Percentiles rank a stretch among this genome's conserved stretches.
phyloP scores from a whole-genome alignment of 176 grass and related monocot species.

The Carex kokanica region DNA sequence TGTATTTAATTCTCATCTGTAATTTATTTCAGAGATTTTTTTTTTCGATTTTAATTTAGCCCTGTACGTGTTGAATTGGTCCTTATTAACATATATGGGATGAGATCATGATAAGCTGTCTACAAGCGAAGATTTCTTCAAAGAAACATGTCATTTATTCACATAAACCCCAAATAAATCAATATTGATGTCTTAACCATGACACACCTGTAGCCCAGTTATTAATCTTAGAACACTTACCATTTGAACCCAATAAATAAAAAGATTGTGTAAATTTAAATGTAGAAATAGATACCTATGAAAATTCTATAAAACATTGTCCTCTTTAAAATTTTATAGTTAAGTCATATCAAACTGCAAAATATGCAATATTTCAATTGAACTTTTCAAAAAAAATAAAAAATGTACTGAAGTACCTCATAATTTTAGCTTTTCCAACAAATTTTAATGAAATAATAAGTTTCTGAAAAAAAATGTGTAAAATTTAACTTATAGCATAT shows the following conservation, averaged over 20 bases:
- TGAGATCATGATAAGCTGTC: not conserved
- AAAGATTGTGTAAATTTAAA: no score
- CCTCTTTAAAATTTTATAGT: not conserved
- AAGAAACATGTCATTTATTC: not conserved
- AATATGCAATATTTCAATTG: not conserved
- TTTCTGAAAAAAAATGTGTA: not conserved
- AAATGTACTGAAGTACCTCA: not conserved
- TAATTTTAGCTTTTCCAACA: not conserved
- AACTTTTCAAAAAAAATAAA: not conserved
- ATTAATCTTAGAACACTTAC: not conserved
- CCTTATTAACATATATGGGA: not conserved
- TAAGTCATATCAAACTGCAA: not conserved
- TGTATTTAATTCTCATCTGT: not conserved
- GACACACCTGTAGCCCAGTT: not conserved
- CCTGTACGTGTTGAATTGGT: not conserved
- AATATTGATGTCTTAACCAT: not conserved
- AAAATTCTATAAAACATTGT: not conserved
- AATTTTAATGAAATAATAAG: not conserved
- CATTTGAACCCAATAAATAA: no score
- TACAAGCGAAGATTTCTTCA: not conserved
- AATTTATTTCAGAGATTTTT: not conserved
- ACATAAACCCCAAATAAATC: not conserved
- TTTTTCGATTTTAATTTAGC: not conserved
- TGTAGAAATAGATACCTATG: not conserved
- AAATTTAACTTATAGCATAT: not conserved